Conservation (phyloP, 441 rosid genomes). For the Erodium trifolium region DNA sequence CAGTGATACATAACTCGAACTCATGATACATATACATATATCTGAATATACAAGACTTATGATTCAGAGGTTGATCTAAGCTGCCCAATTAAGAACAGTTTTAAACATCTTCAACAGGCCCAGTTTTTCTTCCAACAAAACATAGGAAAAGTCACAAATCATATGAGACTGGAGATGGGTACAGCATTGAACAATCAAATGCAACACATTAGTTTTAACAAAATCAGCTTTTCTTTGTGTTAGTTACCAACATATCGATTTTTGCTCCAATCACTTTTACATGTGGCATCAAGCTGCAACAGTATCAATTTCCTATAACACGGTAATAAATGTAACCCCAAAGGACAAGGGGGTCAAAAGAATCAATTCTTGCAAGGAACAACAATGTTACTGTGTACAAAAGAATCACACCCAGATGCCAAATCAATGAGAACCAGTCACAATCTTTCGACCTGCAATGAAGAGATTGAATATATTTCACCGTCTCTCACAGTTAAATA, state of each 20-base stretch:
- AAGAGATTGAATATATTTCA: neutral
- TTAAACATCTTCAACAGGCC: neutral
- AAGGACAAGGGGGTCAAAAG: slow-evolving; percentile 23
- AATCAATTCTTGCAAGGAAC: slow-evolving; percentile 16
- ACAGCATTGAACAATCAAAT: too few species aligned
- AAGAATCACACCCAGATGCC: neutral
- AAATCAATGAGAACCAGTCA: neutral
- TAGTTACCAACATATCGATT: neutral
- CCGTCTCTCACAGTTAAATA: neutral
- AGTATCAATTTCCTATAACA: slow-evolving; percentile 1
- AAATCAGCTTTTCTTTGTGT: too few species aligned
- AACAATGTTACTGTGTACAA: neutral
- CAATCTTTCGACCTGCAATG: neutral
- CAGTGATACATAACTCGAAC: too few species aligned
- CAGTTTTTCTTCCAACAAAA: neutral
- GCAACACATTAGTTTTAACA: too few species aligned
- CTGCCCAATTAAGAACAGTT: too few species aligned
- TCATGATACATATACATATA: too few species aligned
- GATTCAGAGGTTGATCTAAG: too few species aligned
- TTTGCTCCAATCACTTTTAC: neutral
- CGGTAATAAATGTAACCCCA: slow-evolving; percentile 17
- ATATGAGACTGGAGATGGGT: too few species aligned
- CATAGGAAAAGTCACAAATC: neutral
- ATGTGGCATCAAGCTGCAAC: neutral
- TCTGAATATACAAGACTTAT: too few species aligned